Base-by-base conservation (phyloP, 306 rosid species). In the Ormosia emarginata region DNA sequence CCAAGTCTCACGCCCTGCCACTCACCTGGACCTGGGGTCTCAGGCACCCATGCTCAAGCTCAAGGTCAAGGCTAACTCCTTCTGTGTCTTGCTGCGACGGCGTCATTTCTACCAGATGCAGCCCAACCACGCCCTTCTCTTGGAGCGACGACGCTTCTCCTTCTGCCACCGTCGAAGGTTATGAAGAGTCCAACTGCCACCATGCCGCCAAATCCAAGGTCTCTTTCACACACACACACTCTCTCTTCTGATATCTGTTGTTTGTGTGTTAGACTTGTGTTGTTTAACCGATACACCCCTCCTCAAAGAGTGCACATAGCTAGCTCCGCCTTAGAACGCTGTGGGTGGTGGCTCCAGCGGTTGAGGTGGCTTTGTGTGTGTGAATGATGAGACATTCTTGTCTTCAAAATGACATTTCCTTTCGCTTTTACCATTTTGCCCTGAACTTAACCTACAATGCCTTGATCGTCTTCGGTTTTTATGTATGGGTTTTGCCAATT, bases 61-160 rank as follows among this genome's bases (percentile, higher is more conserved):
- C 97, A 44, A 87, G 90, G 81, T 66, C 87, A 41, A 89, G 89
- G 84, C 34, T 65, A 7, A 2, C 86, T 33, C 44, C 84, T 8
- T 30, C 85, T 8, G 66, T 83, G 24, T 80, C 82, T 34, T 87
- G 92, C 62, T 88, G 90, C 76, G 93, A 89, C 85, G 86, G 12
- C 72, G 85, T 82, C 33, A 85, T 73, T 39, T 86, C 93, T 2
- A 86, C 96, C 77, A 90, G 99, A 90, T 91, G 92, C 70, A 93
- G 98, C 65, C 99, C 99, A 0, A 90, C 97, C 33, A 93, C 99
- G 1, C 99, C 99, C 1, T 97, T 96, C 50, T 92, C 99, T 0
- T 93, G 99, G 99, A 95, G 98, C 58, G 93, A 91, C 6, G 95
- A 86, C 33, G 87, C 88, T n/a, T 92, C 98, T 0, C 95, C 92